Conservation (phyloP, 768 basidiomycete genomes). For the Amylocystis lapponica region DNA sequence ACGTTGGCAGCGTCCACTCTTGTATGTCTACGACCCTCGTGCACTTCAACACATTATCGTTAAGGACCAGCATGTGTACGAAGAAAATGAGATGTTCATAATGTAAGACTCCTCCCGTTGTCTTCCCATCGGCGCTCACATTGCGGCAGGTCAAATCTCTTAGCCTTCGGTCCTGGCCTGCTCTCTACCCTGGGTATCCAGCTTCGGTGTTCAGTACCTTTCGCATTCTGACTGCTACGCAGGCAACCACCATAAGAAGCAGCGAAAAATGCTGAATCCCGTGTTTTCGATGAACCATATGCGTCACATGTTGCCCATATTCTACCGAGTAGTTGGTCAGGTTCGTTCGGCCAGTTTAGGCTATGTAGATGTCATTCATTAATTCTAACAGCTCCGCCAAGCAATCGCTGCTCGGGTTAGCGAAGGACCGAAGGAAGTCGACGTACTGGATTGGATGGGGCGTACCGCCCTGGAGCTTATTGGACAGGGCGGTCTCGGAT, state of each 20-base stretch:
- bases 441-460: slow-evolving; percentile 20
- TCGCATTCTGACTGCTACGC: background rate
- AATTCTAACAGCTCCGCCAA: slow-evolving; percentile 11
- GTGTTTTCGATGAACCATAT: slow-evolving; percentile 11
- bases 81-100: slow-evolving; percentile 5
- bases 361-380: background rate
- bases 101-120: slow-evolving; percentile 2
- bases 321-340: slow-evolving; percentile 10
- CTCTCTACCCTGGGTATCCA: slow-evolving; percentile 6
- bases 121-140: background rate
- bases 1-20: slow-evolving; percentile 4
- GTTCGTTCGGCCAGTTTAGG: background rate
- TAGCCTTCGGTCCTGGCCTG: slow-evolving; percentile 8
- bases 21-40: slow-evolving; percentile 12
- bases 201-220: background rate
- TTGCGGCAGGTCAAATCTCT: slow-evolving; percentile 2
- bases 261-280: slow-evolving; percentile 17
- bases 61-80: slow-evolving; percentile 10
- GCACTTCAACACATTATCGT: slow-evolving; percentile 14
- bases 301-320: slow-evolving; percentile 10
- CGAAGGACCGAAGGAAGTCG: slow-evolving; percentile 8
- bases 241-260: slow-evolving; percentile 17
- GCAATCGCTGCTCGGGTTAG: slow-evolving; percentile 10
- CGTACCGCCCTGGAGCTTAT: slow-evolving; percentile 22
- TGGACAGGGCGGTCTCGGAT: slow-evolving; percentile 21